These are phyloP conservation scores for Mucor mucedo DNA, from an alignment of 371 early-diverging fungal genomes.

Conservation along the genomic window DNA sequence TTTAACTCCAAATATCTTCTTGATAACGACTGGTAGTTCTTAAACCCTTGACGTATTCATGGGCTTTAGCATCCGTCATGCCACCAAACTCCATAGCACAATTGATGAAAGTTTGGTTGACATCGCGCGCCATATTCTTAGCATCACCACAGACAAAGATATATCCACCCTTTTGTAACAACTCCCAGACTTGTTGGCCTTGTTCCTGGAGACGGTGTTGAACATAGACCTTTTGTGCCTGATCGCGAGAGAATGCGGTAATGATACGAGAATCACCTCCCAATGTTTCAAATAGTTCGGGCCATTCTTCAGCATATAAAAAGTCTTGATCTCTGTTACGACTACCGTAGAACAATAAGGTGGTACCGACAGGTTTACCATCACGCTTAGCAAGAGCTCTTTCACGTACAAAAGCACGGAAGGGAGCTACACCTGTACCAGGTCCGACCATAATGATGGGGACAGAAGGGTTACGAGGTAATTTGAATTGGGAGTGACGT, in stretches of 20 bases:
- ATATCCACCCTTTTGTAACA: constrained; percentile 73
- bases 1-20: constrained; percentile 94
- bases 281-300: constrained; percentile 60
- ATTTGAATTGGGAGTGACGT: constrained; percentile 85
- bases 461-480: constrained; percentile 77
- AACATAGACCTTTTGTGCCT: constrained; percentile 84
- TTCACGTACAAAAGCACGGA: constrained; percentile 94
- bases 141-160: constrained; percentile 97
- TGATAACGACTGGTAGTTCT: constrained; percentile 84
- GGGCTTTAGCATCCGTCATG: constrained; percentile 70
- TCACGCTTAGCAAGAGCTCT: constrained; percentile 68
- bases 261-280: constrained; percentile 67
- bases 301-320: constrained; percentile 88
- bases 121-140: constrained; percentile 95
- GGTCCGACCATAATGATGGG: constrained; percentile 98
- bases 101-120: constrained; percentile 69
- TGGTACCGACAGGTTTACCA: constrained; percentile 74
- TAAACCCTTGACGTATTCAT: constrained; percentile 82
- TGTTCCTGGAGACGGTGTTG: constrained; percentile 78
- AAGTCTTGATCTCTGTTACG: constrained; percentile 83
- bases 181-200: constrained; percentile 71
- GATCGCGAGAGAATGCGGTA: constrained; percentile 91
- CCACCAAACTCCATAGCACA: constrained; percentile 76
- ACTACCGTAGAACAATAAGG: constrained; percentile 93
- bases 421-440: constrained; percentile 98